Percentiles rank a stretch among this genome's conserved stretches.
These are phyloP conservation scores for Marasmius tenuissimus DNA, from an alignment of 1,284 basidiomycete species.

Conservation along the genomic window DNA sequence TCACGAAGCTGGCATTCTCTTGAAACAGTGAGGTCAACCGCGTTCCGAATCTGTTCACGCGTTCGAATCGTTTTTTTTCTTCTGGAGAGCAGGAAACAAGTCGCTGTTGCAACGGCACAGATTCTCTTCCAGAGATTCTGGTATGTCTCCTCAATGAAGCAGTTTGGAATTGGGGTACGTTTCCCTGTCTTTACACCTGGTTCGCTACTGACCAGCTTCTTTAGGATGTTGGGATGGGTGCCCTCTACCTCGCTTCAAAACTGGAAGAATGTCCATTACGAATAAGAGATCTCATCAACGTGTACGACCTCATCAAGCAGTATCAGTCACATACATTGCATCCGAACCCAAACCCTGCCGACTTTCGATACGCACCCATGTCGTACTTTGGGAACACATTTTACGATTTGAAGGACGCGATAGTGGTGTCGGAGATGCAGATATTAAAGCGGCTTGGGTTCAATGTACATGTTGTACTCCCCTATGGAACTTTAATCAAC, in stretches of 20 bases:
- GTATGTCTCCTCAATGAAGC: conserved; percentile 93
- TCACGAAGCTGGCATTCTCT: conserved; percentile 89
- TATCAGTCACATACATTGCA: conserved; percentile 45
- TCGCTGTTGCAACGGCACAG: conserved; percentile 94
- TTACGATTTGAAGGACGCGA: conserved; percentile 85
- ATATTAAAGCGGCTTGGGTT: conserved; percentile 92
- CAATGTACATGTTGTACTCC: conserved; percentile 86
- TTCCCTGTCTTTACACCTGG: not conserved
- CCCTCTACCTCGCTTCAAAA: conserved; percentile 93
- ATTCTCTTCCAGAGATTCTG: conserved; percentile 97
- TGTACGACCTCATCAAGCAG: conserved; percentile 85
- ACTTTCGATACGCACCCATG: conserved; percentile 81
- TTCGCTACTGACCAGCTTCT: conserved; percentile 1
- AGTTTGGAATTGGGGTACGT: conserved; percentile 87
- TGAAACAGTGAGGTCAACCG: conserved; percentile 71
- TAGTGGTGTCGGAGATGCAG: conserved; percentile 97
- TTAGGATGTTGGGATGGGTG: conserved; percentile 91
- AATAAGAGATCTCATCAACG: conserved; percentile 93
- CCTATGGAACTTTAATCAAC: conserved; percentile 94
- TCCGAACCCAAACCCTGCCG: conserved; percentile 31
- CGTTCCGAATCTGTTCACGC: conserved; percentile 1
- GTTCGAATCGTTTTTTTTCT: conserved; percentile 12
- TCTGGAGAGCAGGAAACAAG: conserved; percentile 75
- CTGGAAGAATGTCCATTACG: conserved; percentile 91
- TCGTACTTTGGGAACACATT: conserved; percentile 83